Percentiles rank a stretch among this genome's conserved stretches.
phyloP scores from a whole-genome alignment of 169 alveolate genomes.

The Eimeria necatrix region DNA sequence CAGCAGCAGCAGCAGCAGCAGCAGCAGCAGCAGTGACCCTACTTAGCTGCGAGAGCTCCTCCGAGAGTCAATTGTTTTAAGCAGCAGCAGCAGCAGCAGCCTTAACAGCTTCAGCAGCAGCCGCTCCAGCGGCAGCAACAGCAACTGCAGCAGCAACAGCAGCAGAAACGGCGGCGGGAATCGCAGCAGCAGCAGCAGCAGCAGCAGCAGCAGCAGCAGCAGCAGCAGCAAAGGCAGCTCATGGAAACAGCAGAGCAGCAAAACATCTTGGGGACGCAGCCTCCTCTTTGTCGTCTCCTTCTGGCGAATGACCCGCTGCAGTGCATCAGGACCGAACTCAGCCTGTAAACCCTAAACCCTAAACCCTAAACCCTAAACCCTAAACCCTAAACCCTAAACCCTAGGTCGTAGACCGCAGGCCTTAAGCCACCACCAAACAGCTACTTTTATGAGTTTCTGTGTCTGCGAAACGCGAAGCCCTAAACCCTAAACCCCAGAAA shows the following conservation, averaged over 20 bases:
- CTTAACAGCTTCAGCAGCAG: neutral
- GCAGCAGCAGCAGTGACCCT: too few species aligned
- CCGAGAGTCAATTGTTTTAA: too few species aligned
- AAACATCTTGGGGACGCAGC: neutral
- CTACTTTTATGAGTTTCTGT: neutral
- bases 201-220: constrained; percentile 47
- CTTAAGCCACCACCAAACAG: neutral
- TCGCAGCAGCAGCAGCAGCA: constrained; percentile 36
- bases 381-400: neutral
- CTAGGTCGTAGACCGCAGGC: neutral
- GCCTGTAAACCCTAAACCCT: constrained; percentile 28
- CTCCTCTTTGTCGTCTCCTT: constrained; percentile 64
- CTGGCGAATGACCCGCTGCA: constrained; percentile 12
- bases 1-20: neutral
- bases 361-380: constrained; percentile 30
- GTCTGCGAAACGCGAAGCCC: too few species aligned
- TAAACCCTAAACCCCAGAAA: too few species aligned
- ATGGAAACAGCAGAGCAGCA: constrained; percentile 51
- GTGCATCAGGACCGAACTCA: constrained; percentile 58
- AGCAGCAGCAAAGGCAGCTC: constrained; percentile 31
- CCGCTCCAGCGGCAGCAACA: neutral
- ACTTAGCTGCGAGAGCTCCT: too few species aligned
- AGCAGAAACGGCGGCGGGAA: neutral
- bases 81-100: neutral
- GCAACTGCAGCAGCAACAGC: neutral